Evolutionary conservation across 1,284 basidiomycete genomes (phyloP), one percentile per base, ranked within the genome.

Genomic region (Naganishia cerealis): DNA sequence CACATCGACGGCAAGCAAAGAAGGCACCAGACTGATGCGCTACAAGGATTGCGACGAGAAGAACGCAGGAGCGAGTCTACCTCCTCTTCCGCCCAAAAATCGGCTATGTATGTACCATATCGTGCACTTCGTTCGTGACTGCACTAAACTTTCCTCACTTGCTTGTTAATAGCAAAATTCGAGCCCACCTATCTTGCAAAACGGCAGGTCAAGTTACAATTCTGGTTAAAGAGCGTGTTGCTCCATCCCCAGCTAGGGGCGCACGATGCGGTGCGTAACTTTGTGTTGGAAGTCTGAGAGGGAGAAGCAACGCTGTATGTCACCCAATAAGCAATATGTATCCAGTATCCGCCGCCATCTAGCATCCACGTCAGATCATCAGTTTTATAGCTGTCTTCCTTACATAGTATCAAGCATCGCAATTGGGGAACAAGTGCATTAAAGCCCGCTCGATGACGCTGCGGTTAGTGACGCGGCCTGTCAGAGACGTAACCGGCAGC

Each of bases 211-310:
- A 55, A 61, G 26, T 50, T 71, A 21, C 67, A 71, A 36, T 69
- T 67, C 48, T 71, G 70, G 70, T 38, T 71, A 6, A 63, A 61
- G 67, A 68, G 65, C 24, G 70, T 71, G 24, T 36, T 71, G 13
- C 56, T 71, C 5, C 70, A 71, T 61, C 65, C 68, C 12, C 40
- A 57, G 24, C 40, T 69, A 12, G 68, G 68, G 1, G 55, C 48
- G 24, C 57, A 56, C 33, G 57, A 57, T n/a, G 55, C 57, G 24
- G 38, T 59, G 24, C 29, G 57, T 33, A 55, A 58, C 39, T 69
- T 65, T 33, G 68, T 69, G 26, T 33, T 69, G 63, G 55, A 66
- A 12, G 56, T 43, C 18, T 69, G 46, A 43, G 12, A 8, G 21
- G 10, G 21, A 24, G 21, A 8, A 50, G 9, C n/a, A 24, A 13